Conservation (phyloP, 83 land plant genomes). For the Thuja plicata region DNA sequence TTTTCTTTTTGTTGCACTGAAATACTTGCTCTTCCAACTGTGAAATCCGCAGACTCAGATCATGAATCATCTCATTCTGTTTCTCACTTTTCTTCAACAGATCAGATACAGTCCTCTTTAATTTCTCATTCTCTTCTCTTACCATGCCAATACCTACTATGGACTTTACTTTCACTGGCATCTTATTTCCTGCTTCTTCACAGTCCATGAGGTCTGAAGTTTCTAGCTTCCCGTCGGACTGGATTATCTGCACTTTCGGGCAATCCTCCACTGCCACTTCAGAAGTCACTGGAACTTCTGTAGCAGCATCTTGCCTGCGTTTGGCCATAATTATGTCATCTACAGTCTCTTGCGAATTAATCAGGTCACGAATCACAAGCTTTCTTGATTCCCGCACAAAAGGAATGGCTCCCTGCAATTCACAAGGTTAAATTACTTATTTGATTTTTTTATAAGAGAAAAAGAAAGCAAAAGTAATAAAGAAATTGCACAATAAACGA, state of each 20-base stretch:
- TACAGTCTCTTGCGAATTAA: neutral
- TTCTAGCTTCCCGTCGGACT: neutral
- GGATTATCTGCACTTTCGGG: neutral
- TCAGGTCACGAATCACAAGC: neutral
- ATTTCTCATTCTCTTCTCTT: neutral
- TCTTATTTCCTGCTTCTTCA: neutral
- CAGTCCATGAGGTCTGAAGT: neutral
- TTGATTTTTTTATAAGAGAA: no score
- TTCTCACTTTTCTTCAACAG: neutral
- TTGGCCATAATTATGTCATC: neutral
- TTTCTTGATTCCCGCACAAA: conserved; percentile 14
- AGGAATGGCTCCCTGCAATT: neutral
- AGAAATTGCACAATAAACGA: no score
- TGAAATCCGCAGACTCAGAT: neutral
- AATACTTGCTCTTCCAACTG: neutral
- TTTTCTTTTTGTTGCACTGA: neutral
- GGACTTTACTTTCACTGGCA: neutral
- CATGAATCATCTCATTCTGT: neutral
- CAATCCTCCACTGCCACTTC: neutral
- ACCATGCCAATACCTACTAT: neutral
- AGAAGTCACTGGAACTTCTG: neutral
- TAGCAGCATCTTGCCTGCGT: neutral
- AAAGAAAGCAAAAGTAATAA: no score
- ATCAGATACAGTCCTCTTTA: neutral
- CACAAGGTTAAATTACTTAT: neutral